Evolutionary conservation across 176 grass and related monocot species (phyloP).

Genomic region (Poa annua): DNA sequence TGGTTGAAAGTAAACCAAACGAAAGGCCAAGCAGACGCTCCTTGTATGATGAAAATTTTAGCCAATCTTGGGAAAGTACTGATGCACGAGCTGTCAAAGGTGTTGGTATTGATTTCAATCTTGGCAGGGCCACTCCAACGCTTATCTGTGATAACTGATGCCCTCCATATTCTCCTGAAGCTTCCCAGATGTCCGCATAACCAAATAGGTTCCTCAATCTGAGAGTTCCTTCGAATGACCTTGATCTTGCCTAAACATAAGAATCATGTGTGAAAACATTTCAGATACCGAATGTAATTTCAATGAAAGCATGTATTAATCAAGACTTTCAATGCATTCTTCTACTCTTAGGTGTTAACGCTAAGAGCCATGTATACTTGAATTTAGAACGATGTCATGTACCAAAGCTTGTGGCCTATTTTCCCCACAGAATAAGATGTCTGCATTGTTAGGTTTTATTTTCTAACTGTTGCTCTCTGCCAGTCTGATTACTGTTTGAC

Average conservation of each 20-base stretch:
- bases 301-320: background rate
- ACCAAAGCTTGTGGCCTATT: conserved; percentile 22
- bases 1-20: conserved; percentile 67
- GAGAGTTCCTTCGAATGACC: conserved; percentile 62
- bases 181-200: conserved; percentile 77
- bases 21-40: conserved; percentile 58
- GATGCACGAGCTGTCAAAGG: conserved; percentile 58
- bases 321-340: conserved; percentile 21
- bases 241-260: conserved; percentile 52
- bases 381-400: background rate
- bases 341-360: conserved; percentile 20
- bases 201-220: conserved; percentile 70
- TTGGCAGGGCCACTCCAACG: conserved; percentile 58
- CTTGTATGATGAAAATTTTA: conserved; percentile 80
- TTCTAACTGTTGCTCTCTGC: background rate
- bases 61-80: conserved; percentile 63
- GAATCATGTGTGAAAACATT: conserved; percentile 10
- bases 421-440: background rate
- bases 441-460: background rate
- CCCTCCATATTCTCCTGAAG: conserved; percentile 67
- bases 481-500: background rate
- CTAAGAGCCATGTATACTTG: background rate
- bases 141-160: conserved; percentile 57
- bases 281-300: background rate
- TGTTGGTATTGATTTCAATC: conserved; percentile 60